Percentiles rank a stretch among this genome's conserved stretches.
Evolutionary conservation across 345 rosid species (phyloP).

Genomic region (Boechera divaricarpa): DNA sequence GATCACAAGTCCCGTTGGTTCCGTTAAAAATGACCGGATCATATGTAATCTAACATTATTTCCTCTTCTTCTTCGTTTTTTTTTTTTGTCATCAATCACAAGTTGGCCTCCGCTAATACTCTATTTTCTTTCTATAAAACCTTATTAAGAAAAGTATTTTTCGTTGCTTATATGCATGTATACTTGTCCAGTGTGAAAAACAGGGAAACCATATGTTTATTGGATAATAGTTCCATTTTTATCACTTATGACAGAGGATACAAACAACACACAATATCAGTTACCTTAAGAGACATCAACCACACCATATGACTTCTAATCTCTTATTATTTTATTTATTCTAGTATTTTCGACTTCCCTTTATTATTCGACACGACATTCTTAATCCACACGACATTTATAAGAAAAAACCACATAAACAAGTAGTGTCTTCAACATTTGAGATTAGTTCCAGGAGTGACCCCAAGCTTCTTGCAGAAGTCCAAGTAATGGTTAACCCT

Average conservation of each 20-base stretch:
- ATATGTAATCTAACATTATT: background rate
- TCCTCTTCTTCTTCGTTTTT: background rate
- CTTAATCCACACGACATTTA: constrained; percentile 9
- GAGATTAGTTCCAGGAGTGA: constrained; percentile 50
- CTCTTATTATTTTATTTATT: background rate
- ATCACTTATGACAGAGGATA: constrained; percentile 7
- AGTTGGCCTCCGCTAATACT: background rate
- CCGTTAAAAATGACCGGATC: background rate
- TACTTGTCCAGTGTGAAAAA: background rate
- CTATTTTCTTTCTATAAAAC: background rate
- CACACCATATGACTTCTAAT: background rate
- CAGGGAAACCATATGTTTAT: constrained; percentile 17
- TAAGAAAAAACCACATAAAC: background rate
- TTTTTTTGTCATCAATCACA: background rate
- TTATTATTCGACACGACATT: constrained; percentile 3
- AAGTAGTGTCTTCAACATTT: constrained; percentile 39
- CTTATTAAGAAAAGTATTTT: background rate
- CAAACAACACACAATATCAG: constrained; percentile 25
- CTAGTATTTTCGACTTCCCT: background rate
- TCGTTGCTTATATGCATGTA: background rate
- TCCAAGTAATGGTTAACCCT: constrained; percentile 49
- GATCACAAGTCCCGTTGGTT: no score
- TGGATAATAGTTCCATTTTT: constrained; percentile 8
- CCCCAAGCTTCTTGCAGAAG: constrained; percentile 51
- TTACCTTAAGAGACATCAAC: constrained; percentile 15